A percentile compares a stretch with the other conserved stretches of the same genome.
phyloP scores from a whole-genome alignment of 805 yeast species.

The Wickerhamomyces hampshirensis region DNA sequence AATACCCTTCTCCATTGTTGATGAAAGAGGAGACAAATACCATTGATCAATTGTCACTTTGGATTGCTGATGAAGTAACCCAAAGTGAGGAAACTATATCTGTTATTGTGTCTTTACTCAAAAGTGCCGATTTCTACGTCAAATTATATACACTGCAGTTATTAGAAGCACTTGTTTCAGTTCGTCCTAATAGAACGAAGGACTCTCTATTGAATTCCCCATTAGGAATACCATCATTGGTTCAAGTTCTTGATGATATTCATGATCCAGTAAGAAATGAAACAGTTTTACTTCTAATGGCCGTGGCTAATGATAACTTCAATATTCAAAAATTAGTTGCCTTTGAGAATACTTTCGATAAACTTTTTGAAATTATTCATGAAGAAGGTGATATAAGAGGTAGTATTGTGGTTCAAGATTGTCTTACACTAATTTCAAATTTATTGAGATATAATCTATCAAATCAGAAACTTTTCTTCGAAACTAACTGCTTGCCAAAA shows the following conservation, averaged over 20 bases:
- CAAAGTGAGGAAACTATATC: constrained; percentile 39
- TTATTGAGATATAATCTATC: constrained; percentile 78
- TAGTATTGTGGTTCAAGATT: constrained; percentile 86
- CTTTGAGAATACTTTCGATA: constrained; percentile 88
- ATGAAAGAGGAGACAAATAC: constrained; percentile 41
- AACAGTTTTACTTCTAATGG: constrained; percentile 76
- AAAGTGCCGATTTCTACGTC: constrained; percentile 62
- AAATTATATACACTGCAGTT: constrained; percentile 79
- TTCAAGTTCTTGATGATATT: constrained; percentile 52
- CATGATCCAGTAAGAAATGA: constrained; percentile 90
- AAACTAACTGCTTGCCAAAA: constrained; percentile 71
- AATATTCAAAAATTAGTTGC: constrained; percentile 92
- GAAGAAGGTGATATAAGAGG: constrained; percentile 90
- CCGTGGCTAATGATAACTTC: constrained; percentile 72
- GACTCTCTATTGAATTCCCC: constrained; percentile 71
- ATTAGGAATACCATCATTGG: constrained; percentile 73
- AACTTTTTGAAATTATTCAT: constrained; percentile 68
- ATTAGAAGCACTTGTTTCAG: constrained; percentile 73
- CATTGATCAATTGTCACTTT: constrained; percentile 82
- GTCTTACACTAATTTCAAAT: constrained; percentile 68
- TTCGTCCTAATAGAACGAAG: constrained; percentile 70
- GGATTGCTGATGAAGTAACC: constrained; percentile 93
- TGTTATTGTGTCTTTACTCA: constrained; percentile 39
- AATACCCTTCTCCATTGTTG: constrained; percentile 69
- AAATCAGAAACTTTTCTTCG: constrained; percentile 84